Evolutionary conservation across 1,284 basidiomycete species (phyloP).

Genomic region (Cutaneotrichosporon cutaneum): DNA sequence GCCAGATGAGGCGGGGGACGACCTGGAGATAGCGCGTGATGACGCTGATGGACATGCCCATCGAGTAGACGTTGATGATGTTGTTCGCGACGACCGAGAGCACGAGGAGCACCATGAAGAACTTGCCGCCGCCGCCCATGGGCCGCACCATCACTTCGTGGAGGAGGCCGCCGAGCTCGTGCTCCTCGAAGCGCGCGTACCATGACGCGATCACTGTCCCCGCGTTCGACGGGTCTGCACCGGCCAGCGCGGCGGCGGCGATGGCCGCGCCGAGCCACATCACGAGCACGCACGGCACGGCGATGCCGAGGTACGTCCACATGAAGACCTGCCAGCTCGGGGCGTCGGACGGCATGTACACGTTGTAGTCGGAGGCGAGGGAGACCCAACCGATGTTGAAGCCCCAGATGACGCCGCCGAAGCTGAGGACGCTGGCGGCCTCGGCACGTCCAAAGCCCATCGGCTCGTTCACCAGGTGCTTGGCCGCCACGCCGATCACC

Average conservation of each 20-base stretch:
- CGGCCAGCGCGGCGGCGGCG: conserved; percentile 41
- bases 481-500: conserved; percentile 40
- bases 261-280: conserved; percentile 50
- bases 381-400: conserved; percentile 49
- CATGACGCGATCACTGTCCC: conserved; percentile 27
- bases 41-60: conserved; percentile 46
- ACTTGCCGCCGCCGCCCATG: conserved; percentile 40
- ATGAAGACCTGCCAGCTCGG: conserved; percentile 45
- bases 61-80: conserved; percentile 47
- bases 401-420: conserved; percentile 43
- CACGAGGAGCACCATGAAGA: conserved; percentile 44
- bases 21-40: conserved; percentile 41
- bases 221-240: conserved; percentile 11
- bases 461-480: conserved; percentile 36
- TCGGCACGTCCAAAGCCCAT: conserved; percentile 41
- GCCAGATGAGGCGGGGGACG: conserved; percentile 51
- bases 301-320: conserved; percentile 50
- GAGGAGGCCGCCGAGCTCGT: conserved; percentile 52
- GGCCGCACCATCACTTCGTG: conserved; percentile 44
- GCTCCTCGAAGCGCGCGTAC: conserved; percentile 29
- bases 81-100: conserved; percentile 50
- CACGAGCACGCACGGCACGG: conserved; percentile 49
- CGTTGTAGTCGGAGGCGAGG: conserved; percentile 52
- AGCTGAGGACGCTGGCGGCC: conserved; percentile 47
- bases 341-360: conserved; percentile 51